phyloP scores from a whole-genome alignment of 2,329 filamentous ascomycete species.

The Colletotrichum destructivum region DNA sequence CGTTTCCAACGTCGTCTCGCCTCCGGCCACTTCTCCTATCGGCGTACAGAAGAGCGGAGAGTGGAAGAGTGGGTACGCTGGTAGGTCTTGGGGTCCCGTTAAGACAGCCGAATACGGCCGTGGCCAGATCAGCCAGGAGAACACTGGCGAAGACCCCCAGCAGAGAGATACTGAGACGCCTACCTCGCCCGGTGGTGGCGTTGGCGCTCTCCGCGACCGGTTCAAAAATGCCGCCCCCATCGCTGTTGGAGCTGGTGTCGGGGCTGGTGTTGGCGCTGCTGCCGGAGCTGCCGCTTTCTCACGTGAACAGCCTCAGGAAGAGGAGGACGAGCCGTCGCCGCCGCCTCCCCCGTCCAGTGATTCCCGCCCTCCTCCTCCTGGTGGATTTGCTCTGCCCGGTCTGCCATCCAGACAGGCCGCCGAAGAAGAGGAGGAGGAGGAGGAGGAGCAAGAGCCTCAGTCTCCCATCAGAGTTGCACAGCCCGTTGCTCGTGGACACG shows the following conservation, averaged over 20 bases:
- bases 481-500: conserved; percentile 79
- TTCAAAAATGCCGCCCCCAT: conserved; percentile 86
- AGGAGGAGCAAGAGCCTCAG: conserved; percentile 69
- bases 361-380: conserved; percentile 77
- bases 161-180: conserved; percentile 65
- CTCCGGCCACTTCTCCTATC: conserved; percentile 67
- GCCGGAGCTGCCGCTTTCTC: conserved; percentile 51
- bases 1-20: conserved; percentile 57
- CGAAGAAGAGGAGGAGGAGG: conserved; percentile 69
- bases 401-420: conserved; percentile 75
- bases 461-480: conserved; percentile 91
- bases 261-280: conserved; percentile 65
- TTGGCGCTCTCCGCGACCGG: conserved; percentile 84
- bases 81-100: conserved; percentile 92
- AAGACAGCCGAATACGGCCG: conserved; percentile 81
- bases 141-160: conserved; percentile 69
- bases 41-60: conserved; percentile 82
- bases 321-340: conserved; percentile 67
- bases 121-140: conserved; percentile 69
- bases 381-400: conserved; percentile 84
- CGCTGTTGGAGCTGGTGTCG: conserved; percentile 59
- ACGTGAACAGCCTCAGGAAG: conserved; percentile 40
- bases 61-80: conserved; percentile 93
- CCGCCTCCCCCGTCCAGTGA: conserved; percentile 65
- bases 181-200: conserved; percentile 72